These are phyloP conservation scores for Neoboletus brunneissimus DNA, from an alignment of 768 basidiomycete genomes.

Conservation along the genomic window DNA sequence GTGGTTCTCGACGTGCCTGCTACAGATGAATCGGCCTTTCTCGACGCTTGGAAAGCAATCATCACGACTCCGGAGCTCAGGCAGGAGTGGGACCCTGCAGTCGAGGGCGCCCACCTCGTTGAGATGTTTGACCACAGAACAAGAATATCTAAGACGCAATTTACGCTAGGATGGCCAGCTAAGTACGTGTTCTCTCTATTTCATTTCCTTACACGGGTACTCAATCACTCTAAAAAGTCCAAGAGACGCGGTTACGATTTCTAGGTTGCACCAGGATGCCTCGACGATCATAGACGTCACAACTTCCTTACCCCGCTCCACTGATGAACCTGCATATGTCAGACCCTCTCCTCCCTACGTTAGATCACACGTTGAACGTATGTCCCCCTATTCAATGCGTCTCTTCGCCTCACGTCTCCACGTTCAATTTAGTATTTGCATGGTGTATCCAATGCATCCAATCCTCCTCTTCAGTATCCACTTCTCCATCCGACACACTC, in stretches of 20 bases:
- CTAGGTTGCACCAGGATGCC: slow-evolving; percentile 76
- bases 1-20: slow-evolving; percentile 76
- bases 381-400: slow-evolving; percentile 26
- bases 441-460: slow-evolving; percentile 86
- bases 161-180: slow-evolving; percentile 94
- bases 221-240: slow-evolving; percentile 52
- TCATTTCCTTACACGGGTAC: not conserved
- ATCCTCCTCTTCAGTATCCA: slow-evolving; percentile 33
- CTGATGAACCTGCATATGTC: slow-evolving; percentile 87
- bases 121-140: slow-evolving; percentile 87
- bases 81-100: slow-evolving; percentile 92
- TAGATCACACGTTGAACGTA: slow-evolving; percentile 78
- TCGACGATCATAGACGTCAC: slow-evolving; percentile 86
- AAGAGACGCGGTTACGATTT: slow-evolving; percentile 91
- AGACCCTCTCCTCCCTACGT: slow-evolving; percentile 92
- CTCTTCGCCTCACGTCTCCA: slow-evolving; percentile 1
- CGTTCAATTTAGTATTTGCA: slow-evolving; percentile 62
- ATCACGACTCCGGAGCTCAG: slow-evolving; percentile 83
- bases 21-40: slow-evolving; percentile 50
- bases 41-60: slow-evolving; percentile 80
- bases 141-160: slow-evolving; percentile 86
- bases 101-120: slow-evolving; percentile 76
- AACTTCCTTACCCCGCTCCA: slow-evolving; percentile 88
- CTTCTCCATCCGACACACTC: slow-evolving; percentile 37
- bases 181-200: slow-evolving; percentile 62